phyloP scores from a whole-genome alignment of 306 rosid species.

The Casuarina equisetifolia region DNA sequence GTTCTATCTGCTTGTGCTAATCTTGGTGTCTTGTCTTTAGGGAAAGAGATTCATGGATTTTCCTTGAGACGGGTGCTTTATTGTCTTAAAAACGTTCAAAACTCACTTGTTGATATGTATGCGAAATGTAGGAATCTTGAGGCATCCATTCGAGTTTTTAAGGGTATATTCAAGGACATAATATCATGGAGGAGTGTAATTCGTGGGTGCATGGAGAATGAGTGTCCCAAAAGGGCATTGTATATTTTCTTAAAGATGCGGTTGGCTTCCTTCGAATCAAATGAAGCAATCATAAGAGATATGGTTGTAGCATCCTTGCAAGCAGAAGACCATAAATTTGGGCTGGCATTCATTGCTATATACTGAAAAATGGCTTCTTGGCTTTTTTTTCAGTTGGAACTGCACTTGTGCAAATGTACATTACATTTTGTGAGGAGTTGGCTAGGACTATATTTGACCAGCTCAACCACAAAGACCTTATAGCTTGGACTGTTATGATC shows the following conservation, averaged over 20 bases:
- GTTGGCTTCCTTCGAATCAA: neutral
- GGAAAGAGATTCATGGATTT: slow-evolving; percentile 28
- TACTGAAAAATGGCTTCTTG: slow-evolving; percentile 17
- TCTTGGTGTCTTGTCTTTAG: slow-evolving; percentile 18
- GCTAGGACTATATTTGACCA: slow-evolving; percentile 23
- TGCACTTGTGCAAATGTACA: slow-evolving; percentile 23
- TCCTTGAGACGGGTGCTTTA: slow-evolving; percentile 19
- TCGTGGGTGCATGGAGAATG: slow-evolving; percentile 26
- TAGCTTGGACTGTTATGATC: slow-evolving; percentile 28
- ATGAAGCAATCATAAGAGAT: slow-evolving; percentile 15
- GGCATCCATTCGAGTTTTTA: slow-evolving; percentile 16
- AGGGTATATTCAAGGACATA: slow-evolving; percentile 11
- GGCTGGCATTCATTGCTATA: slow-evolving; percentile 21
- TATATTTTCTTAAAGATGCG: slow-evolving; percentile 16
- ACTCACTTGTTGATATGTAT: slow-evolving; percentile 26
- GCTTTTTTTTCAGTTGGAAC: slow-evolving; percentile 28
- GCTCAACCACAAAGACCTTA: slow-evolving; percentile 22
- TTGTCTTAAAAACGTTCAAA: slow-evolving; percentile 12
- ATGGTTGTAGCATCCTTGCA: slow-evolving; percentile 11
- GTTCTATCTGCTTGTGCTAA: slow-evolving; percentile 29
- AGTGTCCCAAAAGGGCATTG: slow-evolving; percentile 14
- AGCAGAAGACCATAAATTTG: slow-evolving; percentile 14
- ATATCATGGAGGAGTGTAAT: slow-evolving; percentile 24
- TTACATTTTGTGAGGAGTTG: slow-evolving; percentile 23
- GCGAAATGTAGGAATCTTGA: slow-evolving; percentile 25